Base-by-base conservation (phyloP, 108 stramenopile genomes). In the Nitzschia palea region DNA sequence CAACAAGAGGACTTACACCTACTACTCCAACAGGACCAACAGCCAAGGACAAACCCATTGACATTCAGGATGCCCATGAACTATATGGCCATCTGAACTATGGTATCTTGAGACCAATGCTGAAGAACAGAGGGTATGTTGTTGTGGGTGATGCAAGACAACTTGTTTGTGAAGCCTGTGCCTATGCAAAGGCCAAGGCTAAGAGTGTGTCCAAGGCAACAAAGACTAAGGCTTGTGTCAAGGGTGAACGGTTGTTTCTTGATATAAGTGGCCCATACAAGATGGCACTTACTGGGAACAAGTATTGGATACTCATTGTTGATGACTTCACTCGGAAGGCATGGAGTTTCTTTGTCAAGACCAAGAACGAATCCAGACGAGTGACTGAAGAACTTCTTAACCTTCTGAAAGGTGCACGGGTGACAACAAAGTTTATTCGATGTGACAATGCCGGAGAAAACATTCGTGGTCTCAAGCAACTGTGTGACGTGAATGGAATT, bases 361-460 rank as follows among this genome's bases (percentile, higher is more conserved):
- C 17, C 8, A 52, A 52, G 20, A 20, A 8, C 12, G n/a, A 52
- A 18, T 18, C 20, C 8, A 52, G 8, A 18, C 8, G 20, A 52
- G 12, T 52, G 12, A 18, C 51, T 14, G 20, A 52, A 20, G 20
- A 52, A 10, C n/a, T 52, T 52, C 8, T 52, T 14, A 14, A 20
- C 8, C n/a, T 18, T 18, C 20, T 52, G 51, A 52, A 52, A 18
- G 12, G n/a, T 20, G 12, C 20, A 8, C 8, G 20, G 20, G 12
- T 18, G 8, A 9, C 20, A 9, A 22, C 20, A 8, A 52, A 52
- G 51, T 52, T 20, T 52, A 8, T 52, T 8, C 51, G 51, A 18
- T 52, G 51, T 52, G 51, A 52, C 20, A 52, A 52, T 22, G 51
- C 51, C 8, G 51, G 51, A 52, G 51, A 52, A 18, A 52, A 52